A percentile compares a stretch with the other conserved stretches of the same genome.
phyloP scores from a whole-genome alignment of 2,329 filamentous ascomycete species.

The Trichoderma gracile region DNA sequence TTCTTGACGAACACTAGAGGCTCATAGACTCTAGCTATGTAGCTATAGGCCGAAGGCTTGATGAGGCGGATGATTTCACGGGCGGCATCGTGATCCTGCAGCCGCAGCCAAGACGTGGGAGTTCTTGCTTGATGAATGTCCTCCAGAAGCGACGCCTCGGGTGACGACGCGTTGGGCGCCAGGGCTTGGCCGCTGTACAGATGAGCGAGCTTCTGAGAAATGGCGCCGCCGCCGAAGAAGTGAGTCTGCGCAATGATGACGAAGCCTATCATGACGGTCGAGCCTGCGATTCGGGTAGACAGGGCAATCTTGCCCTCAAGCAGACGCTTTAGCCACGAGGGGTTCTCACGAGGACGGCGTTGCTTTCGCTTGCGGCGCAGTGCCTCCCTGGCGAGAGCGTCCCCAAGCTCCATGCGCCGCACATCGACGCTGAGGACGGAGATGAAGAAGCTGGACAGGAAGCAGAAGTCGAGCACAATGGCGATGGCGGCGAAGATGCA shows the following conservation, averaged over 20 bases:
- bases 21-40: constrained; percentile 72
- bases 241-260: constrained; percentile 75
- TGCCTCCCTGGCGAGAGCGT: constrained; percentile 63
- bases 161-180: constrained; percentile 35
- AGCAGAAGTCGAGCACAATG: constrained; percentile 74
- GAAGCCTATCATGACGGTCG: constrained; percentile 70
- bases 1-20: constrained; percentile 72
- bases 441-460: constrained; percentile 76
- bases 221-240: constrained; percentile 65
- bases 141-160: constrained; percentile 48
- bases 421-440: constrained; percentile 79
- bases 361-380: constrained; percentile 42
- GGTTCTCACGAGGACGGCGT: constrained; percentile 31
- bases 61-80: constrained; percentile 74
- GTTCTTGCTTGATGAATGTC: constrained; percentile 72
- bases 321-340: constrained; percentile 60
- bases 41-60: constrained; percentile 69
- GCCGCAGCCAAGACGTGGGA: constrained; percentile 72
- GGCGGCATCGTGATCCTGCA: constrained; percentile 78
- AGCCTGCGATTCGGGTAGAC: constrained; percentile 74
- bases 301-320: constrained; percentile 64
- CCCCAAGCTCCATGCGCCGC: constrained; percentile 71
- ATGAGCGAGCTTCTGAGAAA: constrained; percentile 36
- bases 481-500: constrained; percentile 76
- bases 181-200: constrained; percentile 30